Evolutionary conservation across 176 grass and related monocot genomes (phyloP), one percentile per base, ranked within the genome.

Genomic region (Cenchrus fungigraminus): DNA sequence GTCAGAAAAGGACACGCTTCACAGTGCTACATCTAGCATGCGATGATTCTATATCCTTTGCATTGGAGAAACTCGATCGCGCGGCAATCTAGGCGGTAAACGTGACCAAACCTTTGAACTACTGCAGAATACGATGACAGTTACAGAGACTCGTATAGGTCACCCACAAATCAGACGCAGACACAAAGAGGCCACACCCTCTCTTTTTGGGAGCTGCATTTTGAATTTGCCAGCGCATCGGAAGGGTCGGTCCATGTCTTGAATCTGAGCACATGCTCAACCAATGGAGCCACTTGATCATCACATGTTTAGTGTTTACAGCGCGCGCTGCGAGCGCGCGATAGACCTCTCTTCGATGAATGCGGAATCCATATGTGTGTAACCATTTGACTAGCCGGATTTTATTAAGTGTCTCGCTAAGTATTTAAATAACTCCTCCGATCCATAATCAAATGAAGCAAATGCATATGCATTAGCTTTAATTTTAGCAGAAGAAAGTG

Each of bases 191-290:
- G 12, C 13, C 71, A 31, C 70, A 11, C 47, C 0, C 14, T 47
- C 84, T 29, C 73, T 62, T 47, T 86, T 85, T 58, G 85, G 77
- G 77, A 66, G 12, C 56, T 61, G 77, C 85, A 32, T 66, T 74
- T 8, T 81, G 58, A n/a, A 44, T 29, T 6, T 1, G 31, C 20
- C 72, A 28, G 54, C 20, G 16, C 76, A 49, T 82, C 66, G 66
- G 53, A 71, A 59, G 79, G 20, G 79, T 42, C 79, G n/a, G 66
- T 71, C 66, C 37, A 9, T 71, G 66, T 31, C 79, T 29, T 62
- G 81, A 79, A 84, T 88, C 81, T 32, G 12, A 63, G 81, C 87
- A 84, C 81, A 89, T 84, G 87, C 59, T 17, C 51, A 89, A 13
- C 86, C 32, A 86, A 51, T 17, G 11, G 22, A 59, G 53, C 50